Percentiles rank a stretch among this genome's conserved stretches.
These are phyloP conservation scores for Alternaria gaisen DNA, from an alignment of 2,329 filamentous ascomycete species.

Conservation along the genomic window DNA sequence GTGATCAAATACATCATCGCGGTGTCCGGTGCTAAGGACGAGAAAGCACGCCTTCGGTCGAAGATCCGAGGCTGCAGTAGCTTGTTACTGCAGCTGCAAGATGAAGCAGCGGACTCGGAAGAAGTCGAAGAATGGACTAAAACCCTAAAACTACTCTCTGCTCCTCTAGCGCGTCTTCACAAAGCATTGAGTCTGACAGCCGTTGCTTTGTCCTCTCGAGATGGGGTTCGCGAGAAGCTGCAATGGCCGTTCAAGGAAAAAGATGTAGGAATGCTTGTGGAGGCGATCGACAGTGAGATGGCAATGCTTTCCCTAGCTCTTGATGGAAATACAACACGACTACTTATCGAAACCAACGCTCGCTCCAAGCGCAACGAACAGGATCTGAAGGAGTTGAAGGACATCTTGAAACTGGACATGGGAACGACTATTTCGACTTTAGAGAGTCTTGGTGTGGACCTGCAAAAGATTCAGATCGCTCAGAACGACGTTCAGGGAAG, in stretches of 20 bases:
- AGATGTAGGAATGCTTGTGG: neutral
- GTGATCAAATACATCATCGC: neutral
- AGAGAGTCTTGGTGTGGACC: fast-evolving
- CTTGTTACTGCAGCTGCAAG: neutral
- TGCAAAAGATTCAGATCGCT: too few relatives aligned
- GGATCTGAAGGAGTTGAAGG: neutral
- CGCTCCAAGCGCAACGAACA: neutral
- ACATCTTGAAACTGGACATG: neutral
- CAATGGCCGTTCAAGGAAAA: neutral
- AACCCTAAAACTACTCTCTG: neutral
- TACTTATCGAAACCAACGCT: neutral
- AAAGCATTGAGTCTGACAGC: neutral
- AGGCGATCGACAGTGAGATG: neutral
- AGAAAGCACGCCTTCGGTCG: neutral
- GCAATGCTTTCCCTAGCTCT: neutral
- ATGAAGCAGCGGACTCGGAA: neutral
- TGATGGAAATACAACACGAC: too few relatives aligned
- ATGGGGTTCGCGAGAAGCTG: neutral
- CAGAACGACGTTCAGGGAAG: neutral
- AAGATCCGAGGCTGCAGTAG: neutral
- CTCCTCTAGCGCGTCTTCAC: neutral
- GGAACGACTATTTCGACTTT: neutral
- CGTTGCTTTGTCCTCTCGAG: neutral
- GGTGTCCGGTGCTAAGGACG: neutral
- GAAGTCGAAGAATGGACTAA: neutral